Evolutionary conservation across 305 asterid species (phyloP).

Genomic region (Rubia peregrina): DNA sequence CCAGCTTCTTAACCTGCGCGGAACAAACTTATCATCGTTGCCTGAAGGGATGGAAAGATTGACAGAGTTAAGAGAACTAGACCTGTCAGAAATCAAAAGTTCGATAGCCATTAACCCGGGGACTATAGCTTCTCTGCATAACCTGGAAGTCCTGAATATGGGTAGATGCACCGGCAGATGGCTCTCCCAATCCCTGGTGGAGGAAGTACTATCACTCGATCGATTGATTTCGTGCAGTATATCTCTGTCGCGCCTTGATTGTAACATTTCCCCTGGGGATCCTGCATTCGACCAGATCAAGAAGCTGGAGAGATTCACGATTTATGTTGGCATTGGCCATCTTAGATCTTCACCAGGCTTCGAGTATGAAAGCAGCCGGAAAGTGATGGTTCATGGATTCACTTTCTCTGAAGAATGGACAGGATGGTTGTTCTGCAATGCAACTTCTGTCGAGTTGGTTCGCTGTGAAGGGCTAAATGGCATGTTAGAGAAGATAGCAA

Average conservation of each 20-base stretch:
- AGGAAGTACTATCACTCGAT: conserved; percentile 2
- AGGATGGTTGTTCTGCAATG: conserved; percentile 9
- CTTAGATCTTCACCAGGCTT: not conserved
- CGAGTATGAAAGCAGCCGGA: not conserved
- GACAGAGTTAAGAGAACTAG: conserved; percentile 5
- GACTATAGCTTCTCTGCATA: not conserved
- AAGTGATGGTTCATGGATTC: not conserved
- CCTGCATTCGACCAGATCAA: not conserved
- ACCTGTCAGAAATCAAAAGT: not conserved
- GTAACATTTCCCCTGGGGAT: not conserved
- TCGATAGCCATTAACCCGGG: not conserved
- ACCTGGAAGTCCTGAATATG: conserved; percentile 3
- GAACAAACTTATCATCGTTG: not conserved
- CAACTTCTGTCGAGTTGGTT: not conserved
- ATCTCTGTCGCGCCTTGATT: not conserved
- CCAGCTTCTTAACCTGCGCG: not conserved
- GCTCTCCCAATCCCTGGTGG: not conserved
- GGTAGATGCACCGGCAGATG: conserved; percentile 1
- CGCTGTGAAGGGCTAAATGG: conserved; percentile 5
- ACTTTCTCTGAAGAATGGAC: conserved; percentile 1
- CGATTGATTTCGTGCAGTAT: not conserved
- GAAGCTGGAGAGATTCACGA: not conserved
- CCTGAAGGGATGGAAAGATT: conserved; percentile 13
- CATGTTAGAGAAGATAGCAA: not conserved
- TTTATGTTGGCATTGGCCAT: not conserved